Evolutionary conservation across 495 filamentous ascomycete genomes (phyloP), one percentile per base, ranked within the genome.

Genomic region (Podospora pseudopauciseta): DNA sequence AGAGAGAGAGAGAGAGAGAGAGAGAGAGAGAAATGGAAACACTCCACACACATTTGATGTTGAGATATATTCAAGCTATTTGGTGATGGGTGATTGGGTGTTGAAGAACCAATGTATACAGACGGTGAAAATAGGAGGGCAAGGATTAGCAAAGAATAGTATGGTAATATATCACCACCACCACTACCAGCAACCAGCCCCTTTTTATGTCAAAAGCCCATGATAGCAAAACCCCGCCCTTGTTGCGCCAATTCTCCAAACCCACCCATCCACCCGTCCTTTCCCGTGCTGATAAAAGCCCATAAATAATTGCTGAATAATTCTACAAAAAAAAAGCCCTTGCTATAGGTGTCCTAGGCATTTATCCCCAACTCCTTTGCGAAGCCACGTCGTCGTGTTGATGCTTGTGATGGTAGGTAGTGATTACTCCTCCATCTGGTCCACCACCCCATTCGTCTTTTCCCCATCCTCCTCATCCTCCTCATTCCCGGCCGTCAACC

Each of bases 401-500:
- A 23, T 23, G 23, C 23, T 23, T 23, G 23, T 23, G 23, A 23
- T 23, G 23, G 23, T 23, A 11, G 9, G 39, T 16, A 49, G 39
- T 16, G 13, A 49, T 49, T 16, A 49, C 39, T 49, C 39, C 39
- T 49, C 39, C 39, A 49, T 49, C 39, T 23, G 23, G 23, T 49
- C 39, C 39, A 18, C 68, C 59, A 49, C 74, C 72, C 4, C 56
- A 26, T 34, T 60, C 23, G 16, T 57, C 19, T 60, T 63, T 26
- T 57, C 67, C 7, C 63, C 66, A 5, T 77, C 74, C 39, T 82
- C 79, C 77, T 80, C 83, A 74, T 79, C 85, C 9, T 79, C 77
- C 58, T 82, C 78, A 76, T 80, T 84, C 72, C 80, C 85, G 77
- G 88, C 85, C 0, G 85, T 87, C 72, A 90, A 84, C 23, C 82